Base-by-base conservation (phyloP, 352 stramenopile species). In the Salisapilia sapeloensis region DNA sequence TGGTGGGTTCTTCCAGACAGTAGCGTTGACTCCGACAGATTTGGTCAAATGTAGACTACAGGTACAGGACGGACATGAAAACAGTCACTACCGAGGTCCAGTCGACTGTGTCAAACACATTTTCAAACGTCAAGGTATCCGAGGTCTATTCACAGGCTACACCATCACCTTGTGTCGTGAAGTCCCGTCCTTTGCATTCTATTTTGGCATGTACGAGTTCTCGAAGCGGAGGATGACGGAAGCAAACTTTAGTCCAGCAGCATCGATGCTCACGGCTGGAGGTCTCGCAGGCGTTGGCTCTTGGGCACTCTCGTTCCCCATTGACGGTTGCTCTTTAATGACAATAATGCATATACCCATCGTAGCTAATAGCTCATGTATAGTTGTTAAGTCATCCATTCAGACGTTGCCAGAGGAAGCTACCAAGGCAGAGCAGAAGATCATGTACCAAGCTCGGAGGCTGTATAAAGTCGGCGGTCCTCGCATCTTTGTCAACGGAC, bases 371-470 rank as follows among this genome's bases (percentile, higher is more conserved):
- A 11, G 30, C 20, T 1, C 8, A 17, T 33, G 5, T 11, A 32
- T 25, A 86, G 75, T 91, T 15, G 57, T 91, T 44, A 91, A 91
- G 41, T 85, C 71, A 29, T 75, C 63, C 15, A 86, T 91, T 23
- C 76, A 91, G 50, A 85, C 66, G 22, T 41, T 83, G 2, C 49
- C 75, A 4, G 60, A 82, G 17, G 40, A 64, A 19, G 56, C 72
- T 13, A 48, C 51, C 5, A 40, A 50, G 0, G 43, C 63, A 6
- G 76, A 87, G 33, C 54, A 64, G 42, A 81, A 59, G 32, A 86
- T 86, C 9, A 50, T 53, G 24, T 83, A 77, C 35, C 76, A 91
- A 40, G 48, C 54, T 24, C 44, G 63, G 26, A 56, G 59, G 38
- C 54, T 91, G 10, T 84, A 81, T 46, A 46, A 44, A 1, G 50